Conservation (phyloP, 495 filamentous ascomycete species). For the Neurospora sp. region DNA sequence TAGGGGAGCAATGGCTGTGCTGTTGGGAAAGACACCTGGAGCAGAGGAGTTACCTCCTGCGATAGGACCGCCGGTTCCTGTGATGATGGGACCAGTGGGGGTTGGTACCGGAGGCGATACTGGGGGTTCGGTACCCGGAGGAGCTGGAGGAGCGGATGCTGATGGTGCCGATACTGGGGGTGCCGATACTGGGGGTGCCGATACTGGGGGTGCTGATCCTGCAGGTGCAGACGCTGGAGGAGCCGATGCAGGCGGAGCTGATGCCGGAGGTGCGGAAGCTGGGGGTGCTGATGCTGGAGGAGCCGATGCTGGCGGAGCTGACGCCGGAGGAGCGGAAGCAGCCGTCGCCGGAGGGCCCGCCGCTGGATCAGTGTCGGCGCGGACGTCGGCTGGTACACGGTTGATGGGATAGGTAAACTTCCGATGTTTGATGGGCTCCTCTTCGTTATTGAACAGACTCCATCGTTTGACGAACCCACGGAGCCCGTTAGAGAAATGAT, state of each 20-base stretch:
- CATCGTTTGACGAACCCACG: background rate
- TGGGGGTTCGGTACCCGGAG: background rate
- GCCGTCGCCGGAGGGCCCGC: background rate
- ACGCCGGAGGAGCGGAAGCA: background rate
- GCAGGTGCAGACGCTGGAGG: background rate
- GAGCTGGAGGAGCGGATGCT: background rate
- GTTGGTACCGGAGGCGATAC: background rate
- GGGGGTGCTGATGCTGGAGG: background rate
- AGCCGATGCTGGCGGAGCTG: background rate
- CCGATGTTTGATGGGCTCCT: background rate
- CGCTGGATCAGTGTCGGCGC: background rate
- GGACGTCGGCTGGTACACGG: background rate
- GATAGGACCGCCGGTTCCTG: background rate
- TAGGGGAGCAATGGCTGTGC: background rate
- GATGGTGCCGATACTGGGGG: background rate
- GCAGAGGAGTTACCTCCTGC: background rate
- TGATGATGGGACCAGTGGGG: background rate
- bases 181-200: background rate
- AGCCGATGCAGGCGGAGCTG: fast-evolving
- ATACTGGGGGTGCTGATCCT: background rate
- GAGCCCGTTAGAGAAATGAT: background rate
- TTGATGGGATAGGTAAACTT: background rate
- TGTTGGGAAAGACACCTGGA: background rate
- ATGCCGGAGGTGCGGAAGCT: background rate
- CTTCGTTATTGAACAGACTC: background rate